Evolutionary conservation across 2,329 filamentous ascomycete species (phyloP).

Genomic region (Macroventuria anomochaeta): DNA sequence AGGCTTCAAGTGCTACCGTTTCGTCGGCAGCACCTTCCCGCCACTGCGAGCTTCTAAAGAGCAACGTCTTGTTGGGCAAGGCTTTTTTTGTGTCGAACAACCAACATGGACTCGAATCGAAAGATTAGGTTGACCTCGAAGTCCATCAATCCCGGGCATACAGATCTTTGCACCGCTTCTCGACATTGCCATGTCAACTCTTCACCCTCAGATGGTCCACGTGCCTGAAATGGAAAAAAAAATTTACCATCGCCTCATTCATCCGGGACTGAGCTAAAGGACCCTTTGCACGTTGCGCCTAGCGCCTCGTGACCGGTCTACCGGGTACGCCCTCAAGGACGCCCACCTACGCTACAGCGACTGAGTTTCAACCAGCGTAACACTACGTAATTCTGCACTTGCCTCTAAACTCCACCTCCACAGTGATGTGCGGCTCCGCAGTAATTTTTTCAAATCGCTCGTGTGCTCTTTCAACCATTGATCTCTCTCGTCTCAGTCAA

Average conservation of each 20-base stretch:
- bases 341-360: background rate
- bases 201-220: slow-evolving; percentile 15
- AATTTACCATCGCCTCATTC: slow-evolving; percentile 22
- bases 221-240: slow-evolving; percentile 24
- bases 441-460: slow-evolving; percentile 4
- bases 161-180: too few relatives aligned
- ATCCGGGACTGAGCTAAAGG: background rate
- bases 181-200: background rate
- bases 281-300: slow-evolving; percentile 15
- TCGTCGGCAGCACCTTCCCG: too few relatives aligned
- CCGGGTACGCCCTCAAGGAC: background rate
- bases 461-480: background rate
- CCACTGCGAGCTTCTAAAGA: background rate
- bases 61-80: background rate
- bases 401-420: slow-evolving; percentile 10
- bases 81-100: too few relatives aligned
- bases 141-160: too few relatives aligned
- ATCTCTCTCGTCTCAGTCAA: background rate
- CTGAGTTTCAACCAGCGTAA: slow-evolving; percentile 3
- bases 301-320: slow-evolving; percentile 17
- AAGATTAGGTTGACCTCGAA: too few relatives aligned
- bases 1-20: background rate
- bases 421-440: slow-evolving; percentile 6
- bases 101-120: too few relatives aligned
- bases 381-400: slow-evolving; percentile 13